phyloP scores from a whole-genome alignment of 441 rosid genomes.

The Erysimum cheiri region DNA sequence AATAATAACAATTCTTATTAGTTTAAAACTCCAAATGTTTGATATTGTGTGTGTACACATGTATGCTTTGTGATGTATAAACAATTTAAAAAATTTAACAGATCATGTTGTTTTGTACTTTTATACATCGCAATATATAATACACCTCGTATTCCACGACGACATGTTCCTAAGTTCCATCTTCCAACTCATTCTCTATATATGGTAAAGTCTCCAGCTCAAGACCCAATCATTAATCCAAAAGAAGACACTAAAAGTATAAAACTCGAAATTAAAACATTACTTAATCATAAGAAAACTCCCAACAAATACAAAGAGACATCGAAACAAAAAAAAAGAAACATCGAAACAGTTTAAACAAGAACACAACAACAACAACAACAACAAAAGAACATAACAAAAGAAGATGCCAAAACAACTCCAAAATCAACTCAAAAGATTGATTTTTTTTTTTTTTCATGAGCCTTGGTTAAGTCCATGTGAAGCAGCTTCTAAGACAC shows the following conservation, averaged over 20 bases:
- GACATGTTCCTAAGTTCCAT: constrained; percentile 33
- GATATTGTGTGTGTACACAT: neutral
- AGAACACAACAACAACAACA: neutral
- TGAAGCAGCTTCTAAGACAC: constrained; percentile 63
- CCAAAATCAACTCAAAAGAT: constrained; percentile 4
- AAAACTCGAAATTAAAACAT: constrained; percentile 22
- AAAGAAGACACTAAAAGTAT: neutral
- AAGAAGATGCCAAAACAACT: neutral
- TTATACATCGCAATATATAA: constrained; percentile 14
- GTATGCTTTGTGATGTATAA: neutral
- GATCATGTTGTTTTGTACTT: constrained; percentile 28
- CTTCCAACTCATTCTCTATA: constrained; percentile 40
- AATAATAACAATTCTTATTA: neutral
- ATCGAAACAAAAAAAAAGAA: too few relatives aligned
- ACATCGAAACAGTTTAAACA: too few relatives aligned
- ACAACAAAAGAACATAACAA: neutral
- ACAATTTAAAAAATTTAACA: too few relatives aligned
- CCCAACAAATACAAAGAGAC: constrained; percentile 25
- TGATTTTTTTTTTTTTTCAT: constrained; percentile 5
- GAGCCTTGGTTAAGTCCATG: constrained; percentile 54
- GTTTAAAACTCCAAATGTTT: neutral
- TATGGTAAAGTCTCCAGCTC: constrained; percentile 32
- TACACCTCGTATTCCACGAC: constrained; percentile 34
- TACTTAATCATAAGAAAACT: constrained; percentile 21
- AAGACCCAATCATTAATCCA: constrained; percentile 33